Base-by-base conservation (phyloP, 73 alveolate genomes). In the Uronychia binucleata region DNA sequence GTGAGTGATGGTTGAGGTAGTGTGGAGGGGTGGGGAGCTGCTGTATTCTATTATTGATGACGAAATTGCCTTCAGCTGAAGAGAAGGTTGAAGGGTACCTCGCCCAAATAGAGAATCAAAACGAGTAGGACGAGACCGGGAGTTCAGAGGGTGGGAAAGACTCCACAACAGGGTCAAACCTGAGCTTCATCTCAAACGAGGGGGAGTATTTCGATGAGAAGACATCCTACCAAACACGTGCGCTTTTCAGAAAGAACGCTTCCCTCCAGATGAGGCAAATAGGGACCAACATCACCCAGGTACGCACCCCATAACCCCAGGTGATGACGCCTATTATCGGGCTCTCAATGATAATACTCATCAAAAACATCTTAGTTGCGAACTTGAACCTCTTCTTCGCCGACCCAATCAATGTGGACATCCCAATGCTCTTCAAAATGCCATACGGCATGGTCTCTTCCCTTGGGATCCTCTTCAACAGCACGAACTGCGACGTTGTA, bases 251-350 rank as follows among this genome's bases (percentile, higher is more conserved):
- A 31, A 95, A 95, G 84, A 93, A 90, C 59, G 84, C 87, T 0
- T 30, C 95, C 13, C 83, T 95, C 11, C 89, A 95, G 84, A 77
- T 85, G 86, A 77, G 96, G 77, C 88, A 95, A 59, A 93, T 79
- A 82, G 95, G 98, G 57, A 95, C 98, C 59, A 95, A 95, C 84
- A 28, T 95, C 26, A 92, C 96, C 30, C 88, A 93, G 91, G 33
- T 95, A 13, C 29, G 96, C 34, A 96, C 99, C 13, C n/a, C n/a
- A n/a, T n/a, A 19, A n/a, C n/a, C n/a, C n/a, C n/a, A n/a, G n/a
- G n/a, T n/a, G n/a, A n/a, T n/a, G n/a, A n/a, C n/a, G n/a, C 99
- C 99, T 33, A 85, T 97, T 58, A 77, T 95, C 33, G 91, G 98
- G 57, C 91, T 97, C 1, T 85, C 91, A 57, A 85, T 97, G 28